Evolutionary conservation across 2,329 filamentous ascomycete species (phyloP), one percentile per base, ranked within the genome.

Genomic region (Drechslerella stenobrocha): DNA sequence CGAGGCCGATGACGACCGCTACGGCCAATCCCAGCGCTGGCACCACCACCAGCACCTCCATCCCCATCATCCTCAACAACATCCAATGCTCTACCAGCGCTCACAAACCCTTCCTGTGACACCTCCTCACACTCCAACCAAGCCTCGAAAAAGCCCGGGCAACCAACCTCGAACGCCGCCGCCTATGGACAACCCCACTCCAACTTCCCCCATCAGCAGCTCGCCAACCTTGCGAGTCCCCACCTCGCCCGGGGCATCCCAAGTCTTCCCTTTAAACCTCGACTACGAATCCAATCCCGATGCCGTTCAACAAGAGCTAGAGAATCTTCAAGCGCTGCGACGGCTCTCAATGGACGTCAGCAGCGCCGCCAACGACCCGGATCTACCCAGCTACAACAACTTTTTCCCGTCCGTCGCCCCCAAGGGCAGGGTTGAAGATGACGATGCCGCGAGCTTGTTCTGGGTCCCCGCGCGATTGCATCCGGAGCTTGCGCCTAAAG

Each of bases 381-480:
- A 95, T 75, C 80, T 95, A 71, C 85, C 89, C 11, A 87, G 87
- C 1, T 89, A 88, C 74, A 82, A 83, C 56, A 80, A 80, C 52
- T 78, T 85, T 35, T 83, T 89, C 78, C 86, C 88, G 1, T 82
- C 87, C 15, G 82, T 87, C 70, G 87, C 88, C 15, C 88, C 89
- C 1, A 84, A 81, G 1, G 83, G 85, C 28, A 83, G 84, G 66
- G 87, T 89, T 70, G 87, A 95, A 73, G 90, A 95, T 75, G 87
- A 90, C 73, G 92, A 97, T 75, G 85, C 90, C 5, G 90, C 91
- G 1, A 84, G 90, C 70, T 78, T 97, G 64, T 88, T 97, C 71
- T 98, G 93, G 93, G 93, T 98, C 3, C 93, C 93, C 3, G 93
- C 93, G 22, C 85, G 90, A 63, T 82, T 98, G 24, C 93, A 98